phyloP scores from a whole-genome alignment of 2,329 filamentous ascomycete genomes.

The Colletotrichum gloeosporioides region DNA sequence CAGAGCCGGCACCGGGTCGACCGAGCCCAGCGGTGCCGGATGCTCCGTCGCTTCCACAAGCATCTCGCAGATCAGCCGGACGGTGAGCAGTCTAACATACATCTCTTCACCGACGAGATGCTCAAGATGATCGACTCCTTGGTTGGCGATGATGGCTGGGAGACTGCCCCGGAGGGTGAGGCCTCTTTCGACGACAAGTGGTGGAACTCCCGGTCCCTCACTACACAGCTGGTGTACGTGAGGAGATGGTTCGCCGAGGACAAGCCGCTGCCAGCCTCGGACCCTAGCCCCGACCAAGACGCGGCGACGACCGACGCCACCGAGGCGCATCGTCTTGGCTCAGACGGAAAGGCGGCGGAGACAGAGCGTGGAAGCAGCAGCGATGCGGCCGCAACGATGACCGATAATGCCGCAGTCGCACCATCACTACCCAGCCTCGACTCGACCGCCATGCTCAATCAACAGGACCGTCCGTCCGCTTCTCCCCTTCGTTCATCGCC shows the following conservation, averaged over 20 bases:
- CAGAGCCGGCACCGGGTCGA: not conserved
- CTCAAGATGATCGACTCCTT: not conserved
- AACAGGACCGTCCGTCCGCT: not conserved
- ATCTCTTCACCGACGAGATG: not conserved
- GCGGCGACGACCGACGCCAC: not conserved
- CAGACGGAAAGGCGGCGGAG: not conserved
- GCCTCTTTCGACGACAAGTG: not conserved
- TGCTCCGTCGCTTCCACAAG: not conserved
- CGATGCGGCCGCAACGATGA: not conserved
- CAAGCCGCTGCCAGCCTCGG: not conserved
- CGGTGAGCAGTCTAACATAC: not conserved
- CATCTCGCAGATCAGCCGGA: not conserved
- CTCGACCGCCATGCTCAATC: not conserved
- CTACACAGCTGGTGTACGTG: not conserved
- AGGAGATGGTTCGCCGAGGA: not conserved
- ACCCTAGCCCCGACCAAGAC: not conserved
- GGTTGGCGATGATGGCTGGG: not conserved
- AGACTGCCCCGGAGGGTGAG: not conserved
- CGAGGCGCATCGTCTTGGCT: not conserved
- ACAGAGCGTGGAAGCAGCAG: not conserved
- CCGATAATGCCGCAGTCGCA: not conserved
- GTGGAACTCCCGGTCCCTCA: not conserved
- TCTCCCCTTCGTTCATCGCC: not conserved
- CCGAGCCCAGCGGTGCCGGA: not conserved
- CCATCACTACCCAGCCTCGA: not conserved